phyloP scores from a whole-genome alignment of 371 early-diverging fungal species.

The Haplosporangium sp. region DNA sequence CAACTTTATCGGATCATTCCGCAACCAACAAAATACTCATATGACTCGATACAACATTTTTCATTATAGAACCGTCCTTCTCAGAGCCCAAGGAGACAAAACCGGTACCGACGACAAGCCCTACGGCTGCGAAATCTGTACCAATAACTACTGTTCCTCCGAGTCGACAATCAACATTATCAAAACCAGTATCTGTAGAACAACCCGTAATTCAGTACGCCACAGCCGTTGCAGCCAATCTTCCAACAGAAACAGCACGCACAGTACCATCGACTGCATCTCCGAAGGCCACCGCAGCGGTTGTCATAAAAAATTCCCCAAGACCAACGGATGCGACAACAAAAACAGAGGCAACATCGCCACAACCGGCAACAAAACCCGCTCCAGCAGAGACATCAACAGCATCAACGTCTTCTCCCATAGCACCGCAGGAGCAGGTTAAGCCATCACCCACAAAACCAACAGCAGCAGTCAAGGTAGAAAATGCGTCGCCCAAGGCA shows the following conservation, averaged over 20 bases:
- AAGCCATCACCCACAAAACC: too few species aligned
- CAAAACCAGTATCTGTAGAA: slow-evolving; percentile 25
- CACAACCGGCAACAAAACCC: slow-evolving; percentile 23
- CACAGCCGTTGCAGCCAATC: slow-evolving; percentile 46
- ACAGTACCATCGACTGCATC: slow-evolving; percentile 14
- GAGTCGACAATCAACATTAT: slow-evolving; percentile 42
- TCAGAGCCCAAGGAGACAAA: slow-evolving; percentile 47
- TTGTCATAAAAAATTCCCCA: slow-evolving; percentile 23
- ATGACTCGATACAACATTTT: background rate
- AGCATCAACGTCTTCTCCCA: background rate
- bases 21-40: too few species aligned
- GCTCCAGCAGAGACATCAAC: slow-evolving; percentile 1
- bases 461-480: too few species aligned
- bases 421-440: too few species aligned
- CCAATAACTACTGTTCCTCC: slow-evolving; percentile 24
- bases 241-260: slow-evolving; percentile 30
- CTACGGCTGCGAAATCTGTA: slow-evolving; percentile 25
- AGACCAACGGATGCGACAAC: slow-evolving; percentile 17
- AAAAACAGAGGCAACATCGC: slow-evolving; percentile 22
- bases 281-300: slow-evolving; percentile 29
- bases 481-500: too few species aligned
- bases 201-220: slow-evolving; percentile 41
- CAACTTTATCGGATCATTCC: too few species aligned
- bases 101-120: slow-evolving; percentile 27
- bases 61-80: slow-evolving; percentile 29